Evolutionary conservation across 768 basidiomycete species (phyloP), one percentile per base, ranked within the genome.

Genomic region (Panaeolus cyanescens): DNA sequence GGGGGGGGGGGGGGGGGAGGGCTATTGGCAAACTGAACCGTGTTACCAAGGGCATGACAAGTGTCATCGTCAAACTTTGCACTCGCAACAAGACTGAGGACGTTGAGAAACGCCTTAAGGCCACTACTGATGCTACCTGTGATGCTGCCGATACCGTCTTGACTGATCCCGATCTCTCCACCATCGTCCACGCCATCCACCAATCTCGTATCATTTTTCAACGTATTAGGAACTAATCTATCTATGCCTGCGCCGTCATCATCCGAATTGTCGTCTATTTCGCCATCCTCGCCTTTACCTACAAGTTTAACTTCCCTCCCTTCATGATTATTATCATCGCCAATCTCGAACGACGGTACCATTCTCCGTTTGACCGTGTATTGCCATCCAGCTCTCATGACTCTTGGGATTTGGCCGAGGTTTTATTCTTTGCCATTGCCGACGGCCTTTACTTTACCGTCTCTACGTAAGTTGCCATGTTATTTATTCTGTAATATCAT

Each of bases 311-410:
- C 77, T 99, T 99, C 94, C 96, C 96, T 66, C 95, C 96, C 12
- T 99, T 99, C 87, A 99, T 98, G 96, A 88, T 99, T 67, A 91
- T 99, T 75, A 93, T 98, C 76, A 95, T 99, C 66, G 96, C 96
- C 61, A n/a, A 84, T 98, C 34, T 81, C 97, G 68, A 99, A 99
- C 76, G 96, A 99, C 73, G 96, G 96, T 73, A 98, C 96, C 64
- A 98, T n/a, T n/a, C 98, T 60, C 93, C 92, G 4, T 90, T 96
- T 39, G 96, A 99, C 76, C 93, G 96, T 72, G 96, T 98, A 59
- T 77, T 99, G 67, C 96, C 96, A 19, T 95, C 93, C 34, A 88
- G 81, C 77, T 90, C 91, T 99, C 84, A 97, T 99, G 95, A 99
- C 96, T 88, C 89, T 68, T 99, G 96, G 96, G 95, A 99, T 73